Evolutionary conservation across 441 rosid species (phyloP), one percentile per base, ranked within the genome.

Genomic region (Gossypium davidsonii): DNA sequence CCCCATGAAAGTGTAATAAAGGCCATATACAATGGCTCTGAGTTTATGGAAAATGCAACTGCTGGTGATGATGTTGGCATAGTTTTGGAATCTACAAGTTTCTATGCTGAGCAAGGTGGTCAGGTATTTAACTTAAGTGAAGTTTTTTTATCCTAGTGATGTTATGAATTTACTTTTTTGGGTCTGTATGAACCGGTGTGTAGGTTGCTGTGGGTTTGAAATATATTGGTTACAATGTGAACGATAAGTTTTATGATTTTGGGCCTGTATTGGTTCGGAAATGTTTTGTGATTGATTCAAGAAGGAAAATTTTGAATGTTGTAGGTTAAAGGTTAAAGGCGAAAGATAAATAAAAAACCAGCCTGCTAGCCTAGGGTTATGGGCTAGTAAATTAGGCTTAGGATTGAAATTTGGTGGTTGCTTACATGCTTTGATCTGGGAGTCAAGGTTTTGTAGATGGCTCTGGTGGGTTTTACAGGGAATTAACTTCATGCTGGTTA

Each of bases 101-200:
- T 96, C 87, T 96, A 96, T 77, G 97, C 99, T 37, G 99, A 96
- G 85, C 98, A 93, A 89, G 99, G 99, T 83, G 99, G 99, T 76
- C 99, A 95, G 98, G 99, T 95, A 87, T 46, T 59, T 60, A 34
- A 60, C 56, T 58, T 23, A 10, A 44, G 55, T 1, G 7, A 42
- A 52, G 6, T 11, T 34, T 11, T 53, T 52, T 53, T 53, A 69
- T 69, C 18, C 28, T 6, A 31, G 12, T 6, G 12, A 18, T 69
- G 31, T 11, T 72, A 60, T 26, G 46, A 46, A 23, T 59, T 44
- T 46, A 46, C n/a, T 2, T 48, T 60, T 71, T 48, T n/a, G 14
- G 20, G 57, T 72, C 21, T 6, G 28, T 53, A 17, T 52, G 49
- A 69, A 17, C 49, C 11, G 6, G 26, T 68, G 53, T 42, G 26